Evolutionary conservation across 768 basidiomycete genomes (phyloP).

Genomic region (Sporobolomyces roseus): DNA sequence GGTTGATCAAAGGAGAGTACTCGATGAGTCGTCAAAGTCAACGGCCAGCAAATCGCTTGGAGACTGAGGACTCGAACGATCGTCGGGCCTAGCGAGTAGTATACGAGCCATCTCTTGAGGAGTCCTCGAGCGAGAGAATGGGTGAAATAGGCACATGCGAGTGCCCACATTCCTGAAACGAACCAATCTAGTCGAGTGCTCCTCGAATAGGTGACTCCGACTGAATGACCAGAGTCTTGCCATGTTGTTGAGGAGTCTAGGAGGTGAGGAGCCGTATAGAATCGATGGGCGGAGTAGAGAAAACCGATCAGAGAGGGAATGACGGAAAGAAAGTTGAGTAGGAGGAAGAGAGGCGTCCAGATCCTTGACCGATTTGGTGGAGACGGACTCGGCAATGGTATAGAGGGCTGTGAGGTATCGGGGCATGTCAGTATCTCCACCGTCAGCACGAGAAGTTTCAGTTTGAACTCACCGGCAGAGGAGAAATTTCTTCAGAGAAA

Average conservation of each 20-base stretch:
- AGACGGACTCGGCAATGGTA: neutral
- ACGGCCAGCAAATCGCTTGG: constrained; percentile 95
- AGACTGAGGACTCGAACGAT: constrained; percentile 86
- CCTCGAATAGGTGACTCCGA: constrained; percentile 16
- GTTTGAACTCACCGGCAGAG: no score
- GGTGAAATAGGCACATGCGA: constrained; percentile 68
- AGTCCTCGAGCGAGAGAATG: constrained; percentile 82
- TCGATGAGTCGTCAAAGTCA: constrained; percentile 76
- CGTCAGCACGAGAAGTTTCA: no score
- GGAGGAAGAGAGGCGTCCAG: constrained; percentile 27
- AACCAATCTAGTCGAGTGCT: constrained; percentile 42
- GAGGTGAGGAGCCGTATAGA: constrained; percentile 19
- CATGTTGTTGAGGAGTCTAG: constrained; percentile 1
- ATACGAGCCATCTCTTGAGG: constrained; percentile 79
- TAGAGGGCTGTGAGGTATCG: neutral
- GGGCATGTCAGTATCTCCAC: no score
- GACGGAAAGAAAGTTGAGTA: constrained; percentile 38
- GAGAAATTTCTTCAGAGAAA: no score
- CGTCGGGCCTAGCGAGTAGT: constrained; percentile 82
- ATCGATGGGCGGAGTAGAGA: constrained; percentile 39
- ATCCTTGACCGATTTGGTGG: constrained; percentile 11
- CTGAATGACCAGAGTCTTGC: no score
- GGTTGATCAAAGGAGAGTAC: constrained; percentile 71
- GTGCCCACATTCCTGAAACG: constrained; percentile 35
- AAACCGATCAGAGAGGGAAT: constrained; percentile 40